Conservation (phyloP, 176 grass and related monocot species). For the Chloris gayana region DNA sequence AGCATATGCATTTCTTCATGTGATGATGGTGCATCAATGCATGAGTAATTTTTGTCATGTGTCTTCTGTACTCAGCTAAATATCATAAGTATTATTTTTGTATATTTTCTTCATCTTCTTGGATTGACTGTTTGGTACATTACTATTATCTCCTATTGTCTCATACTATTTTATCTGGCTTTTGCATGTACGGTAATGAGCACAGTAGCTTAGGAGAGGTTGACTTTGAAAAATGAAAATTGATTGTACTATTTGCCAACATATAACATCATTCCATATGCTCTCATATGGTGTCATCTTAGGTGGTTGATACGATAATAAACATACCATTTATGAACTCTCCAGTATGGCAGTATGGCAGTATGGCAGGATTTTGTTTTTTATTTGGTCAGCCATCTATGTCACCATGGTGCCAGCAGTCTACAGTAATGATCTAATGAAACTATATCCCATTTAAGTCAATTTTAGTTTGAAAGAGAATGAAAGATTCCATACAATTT, state of each 20-base stretch:
- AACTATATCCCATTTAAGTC: slow-evolving; percentile 7
- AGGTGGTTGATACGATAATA: slow-evolving; percentile 21
- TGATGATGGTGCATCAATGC: not conserved
- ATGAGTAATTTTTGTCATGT: not conserved
- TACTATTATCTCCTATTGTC: no score
- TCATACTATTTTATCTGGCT: not conserved
- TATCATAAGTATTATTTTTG: no score
- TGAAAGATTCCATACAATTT: slow-evolving; percentile 19
- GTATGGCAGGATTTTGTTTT: not conserved
- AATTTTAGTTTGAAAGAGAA: slow-evolving; percentile 14
- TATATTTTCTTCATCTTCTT: no score
- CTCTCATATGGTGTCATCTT: not conserved
- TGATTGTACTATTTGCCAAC: not conserved
- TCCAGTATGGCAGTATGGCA: not conserved
- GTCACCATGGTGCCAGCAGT: slow-evolving; percentile 16
- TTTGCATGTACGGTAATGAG: not conserved
- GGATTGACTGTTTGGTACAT: no score
- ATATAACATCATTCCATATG: not conserved
- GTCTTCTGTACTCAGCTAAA: not conserved
- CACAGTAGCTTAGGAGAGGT: not conserved
- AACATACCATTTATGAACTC: slow-evolving; percentile 6
- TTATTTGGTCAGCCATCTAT: not conserved
- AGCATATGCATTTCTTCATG: not conserved
- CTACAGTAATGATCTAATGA: slow-evolving; percentile 23
- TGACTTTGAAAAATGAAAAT: not conserved